Conservation (phyloP, 2,329 filamentous ascomycete species). For the Fusarium begoniae region DNA sequence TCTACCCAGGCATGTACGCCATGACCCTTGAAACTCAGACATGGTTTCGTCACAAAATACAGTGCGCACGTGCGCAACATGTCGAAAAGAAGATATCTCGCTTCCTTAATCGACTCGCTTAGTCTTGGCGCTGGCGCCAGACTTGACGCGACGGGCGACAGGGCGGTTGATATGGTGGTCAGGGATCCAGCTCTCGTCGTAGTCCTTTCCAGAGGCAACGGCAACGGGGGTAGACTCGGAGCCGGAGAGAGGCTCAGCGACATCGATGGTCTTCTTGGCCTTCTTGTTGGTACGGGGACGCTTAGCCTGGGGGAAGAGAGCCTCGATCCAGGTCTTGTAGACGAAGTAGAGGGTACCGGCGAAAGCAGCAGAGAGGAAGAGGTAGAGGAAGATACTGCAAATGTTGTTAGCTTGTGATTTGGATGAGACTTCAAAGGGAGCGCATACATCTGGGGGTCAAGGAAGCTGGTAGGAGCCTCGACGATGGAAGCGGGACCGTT, state of each 20-base stretch:
- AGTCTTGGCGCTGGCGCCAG: conserved; percentile 60
- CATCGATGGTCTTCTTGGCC: conserved; percentile 73
- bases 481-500: conserved; percentile 87
- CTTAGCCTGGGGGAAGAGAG: conserved; percentile 92
- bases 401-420: conserved; percentile 41
- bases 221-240: conserved; percentile 76
- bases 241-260: conserved; percentile 69
- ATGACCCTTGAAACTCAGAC: conserved; percentile 11
- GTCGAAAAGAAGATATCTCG: neutral
- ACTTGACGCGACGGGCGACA: conserved; percentile 73
- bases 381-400: conserved; percentile 92
- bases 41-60: conserved; percentile 8
- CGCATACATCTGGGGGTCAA: conserved; percentile 93
- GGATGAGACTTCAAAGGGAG: neutral
- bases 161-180: conserved; percentile 89
- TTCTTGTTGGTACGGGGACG: conserved; percentile 69
- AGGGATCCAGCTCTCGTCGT: conserved; percentile 95
- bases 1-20: conserved; percentile 25
- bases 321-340: conserved; percentile 97
- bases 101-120: conserved; percentile 46
- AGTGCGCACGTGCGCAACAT: neutral
- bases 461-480: conserved; percentile 88
- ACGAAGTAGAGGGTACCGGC: conserved; percentile 90
- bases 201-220: conserved; percentile 74
- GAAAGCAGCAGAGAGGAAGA: conserved; percentile 84